Evolutionary conservation across 352 stramenopile species (phyloP).

Genomic region (Pythium sp.): DNA sequence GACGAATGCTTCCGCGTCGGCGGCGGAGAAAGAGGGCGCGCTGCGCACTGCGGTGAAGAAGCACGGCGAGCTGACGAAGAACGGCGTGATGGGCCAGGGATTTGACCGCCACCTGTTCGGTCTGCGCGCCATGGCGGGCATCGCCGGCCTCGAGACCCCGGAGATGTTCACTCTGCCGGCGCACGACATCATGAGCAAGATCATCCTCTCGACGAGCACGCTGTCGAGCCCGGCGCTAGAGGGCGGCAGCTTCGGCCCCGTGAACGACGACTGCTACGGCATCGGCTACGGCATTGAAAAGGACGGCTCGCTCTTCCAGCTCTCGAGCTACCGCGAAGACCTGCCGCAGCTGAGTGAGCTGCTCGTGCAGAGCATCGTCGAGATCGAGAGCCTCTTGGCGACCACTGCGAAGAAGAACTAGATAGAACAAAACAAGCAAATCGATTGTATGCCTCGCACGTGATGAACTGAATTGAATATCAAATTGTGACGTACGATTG

Average conservation of each 20-base stretch:
- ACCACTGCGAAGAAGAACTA: slow-evolving; percentile 33
- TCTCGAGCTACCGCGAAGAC: slow-evolving; percentile 82
- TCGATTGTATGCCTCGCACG: neutral
- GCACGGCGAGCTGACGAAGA: slow-evolving; percentile 88
- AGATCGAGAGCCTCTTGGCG: slow-evolving; percentile 66
- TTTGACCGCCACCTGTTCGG: slow-evolving; percentile 88
- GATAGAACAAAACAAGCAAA: neutral
- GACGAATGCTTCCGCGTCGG: slow-evolving; percentile 46
- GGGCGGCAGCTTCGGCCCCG: slow-evolving; percentile 87
- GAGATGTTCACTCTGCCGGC: slow-evolving; percentile 80
- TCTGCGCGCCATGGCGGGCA: slow-evolving; percentile 62
- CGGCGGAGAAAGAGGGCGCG: slow-evolving; percentile 56
- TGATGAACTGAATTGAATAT: neutral
- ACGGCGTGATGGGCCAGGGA: slow-evolving; percentile 88
- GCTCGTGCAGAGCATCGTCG: slow-evolving; percentile 66
- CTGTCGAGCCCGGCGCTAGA: slow-evolving; percentile 81
- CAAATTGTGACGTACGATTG: neutral
- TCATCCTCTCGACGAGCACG: slow-evolving; percentile 90
- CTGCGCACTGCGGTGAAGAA: slow-evolving; percentile 79
- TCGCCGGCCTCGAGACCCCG: slow-evolving; percentile 54
- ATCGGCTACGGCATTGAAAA: slow-evolving; percentile 89
- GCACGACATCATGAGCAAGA: slow-evolving; percentile 82
- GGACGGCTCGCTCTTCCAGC: slow-evolving; percentile 81
- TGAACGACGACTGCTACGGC: slow-evolving; percentile 88
- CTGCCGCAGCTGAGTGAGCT: slow-evolving; percentile 69